A percentile compares a stretch with the other conserved stretches of the same genome.
Evolutionary conservation across 192 early-diverging fungal species (phyloP).

Genomic region (Umbelopsis sp.): DNA sequence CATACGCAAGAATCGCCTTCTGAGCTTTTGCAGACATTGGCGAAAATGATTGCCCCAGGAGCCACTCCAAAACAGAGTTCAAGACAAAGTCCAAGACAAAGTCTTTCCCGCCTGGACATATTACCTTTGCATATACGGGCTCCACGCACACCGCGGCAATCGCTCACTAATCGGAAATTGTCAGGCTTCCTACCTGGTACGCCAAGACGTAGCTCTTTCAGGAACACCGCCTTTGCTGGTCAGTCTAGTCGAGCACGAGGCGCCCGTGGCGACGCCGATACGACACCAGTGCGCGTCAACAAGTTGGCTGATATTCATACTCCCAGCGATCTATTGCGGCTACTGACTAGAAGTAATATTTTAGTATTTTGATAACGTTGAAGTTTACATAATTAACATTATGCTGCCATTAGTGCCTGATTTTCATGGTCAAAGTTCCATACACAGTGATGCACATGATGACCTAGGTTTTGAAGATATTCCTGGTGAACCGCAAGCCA

Average conservation of each 20-base stretch:
- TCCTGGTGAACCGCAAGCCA: neutral
- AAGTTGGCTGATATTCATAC: neutral
- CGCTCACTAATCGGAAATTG: conserved; percentile 7
- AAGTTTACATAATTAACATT: neutral
- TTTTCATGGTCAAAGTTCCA: neutral
- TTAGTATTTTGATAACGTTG: neutral
- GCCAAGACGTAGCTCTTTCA: conserved; percentile 14
- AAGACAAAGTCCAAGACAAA: neutral
- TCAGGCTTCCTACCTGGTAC: conserved; percentile 10
- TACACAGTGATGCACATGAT: neutral
- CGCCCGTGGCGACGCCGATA: neutral
- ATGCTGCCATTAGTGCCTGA: neutral
- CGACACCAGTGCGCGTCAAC: neutral
- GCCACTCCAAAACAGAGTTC: neutral
- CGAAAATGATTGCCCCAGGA: conserved; percentile 4
- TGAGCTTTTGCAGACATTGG: neutral
- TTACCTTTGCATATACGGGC: no score
- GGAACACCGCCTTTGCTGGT: conserved; percentile 2
- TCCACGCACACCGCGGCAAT: conserved; percentile 7
- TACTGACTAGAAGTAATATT: conserved; percentile 5
- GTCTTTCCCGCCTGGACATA: no score
- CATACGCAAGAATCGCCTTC: conserved; percentile 3
- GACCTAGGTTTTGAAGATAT: neutral
- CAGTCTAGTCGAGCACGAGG: neutral
- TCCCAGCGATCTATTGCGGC: neutral